Base-by-base conservation (phyloP, 2,329 filamentous ascomycete species). In the Thielaviopsis ethacetica region DNA sequence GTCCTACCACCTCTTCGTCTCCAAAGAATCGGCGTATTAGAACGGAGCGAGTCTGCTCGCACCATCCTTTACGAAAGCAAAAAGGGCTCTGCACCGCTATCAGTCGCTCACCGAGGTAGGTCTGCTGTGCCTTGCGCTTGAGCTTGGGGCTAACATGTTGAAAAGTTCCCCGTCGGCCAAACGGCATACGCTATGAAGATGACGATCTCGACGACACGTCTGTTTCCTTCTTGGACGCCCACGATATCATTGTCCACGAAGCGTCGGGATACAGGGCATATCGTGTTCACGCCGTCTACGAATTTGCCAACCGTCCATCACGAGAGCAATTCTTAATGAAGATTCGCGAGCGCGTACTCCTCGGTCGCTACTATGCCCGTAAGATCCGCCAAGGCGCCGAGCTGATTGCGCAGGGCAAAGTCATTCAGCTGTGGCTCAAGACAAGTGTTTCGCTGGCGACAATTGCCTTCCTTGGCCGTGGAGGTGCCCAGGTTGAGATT, bases 241-340 rank as follows among this genome's bases (percentile, higher is more conserved):
- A 59, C 44, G 57, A 59, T 22, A 55, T 62, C 30, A 56, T 49
- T 19, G 41, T 62, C 12, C 55, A 59, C 26, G 57, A 59, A 13
- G 21, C 54, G 6, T 47, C 57, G 3, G 60, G 60, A 9, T 62
- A 62, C 47, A 59, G 57, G 24, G 27, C 54, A 6, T 62, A 62
- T n/a, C 27, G 51, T 19, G 58, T 57, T 26, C 49, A 62, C 9
- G 57, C 60, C 12, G 53, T 59, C 15, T 62, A 62, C 50, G 52
- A 57, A 21, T 62, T 62, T 27, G 52, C 54, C 10, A 57, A 59
- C 41, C 53, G 58, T 5, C 53, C 47, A 34, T 55, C 60, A n/a
- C 41, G 57, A 41, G 57, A 59, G 26, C 54, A 59, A 26, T 62
- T 62, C n/a, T 49, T 60, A 7, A 56, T 57, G 54, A 60, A 60